Conservation (phyloP, 225 moss, liverwort and hornwort species). For the Anthoceros angustus region DNA sequence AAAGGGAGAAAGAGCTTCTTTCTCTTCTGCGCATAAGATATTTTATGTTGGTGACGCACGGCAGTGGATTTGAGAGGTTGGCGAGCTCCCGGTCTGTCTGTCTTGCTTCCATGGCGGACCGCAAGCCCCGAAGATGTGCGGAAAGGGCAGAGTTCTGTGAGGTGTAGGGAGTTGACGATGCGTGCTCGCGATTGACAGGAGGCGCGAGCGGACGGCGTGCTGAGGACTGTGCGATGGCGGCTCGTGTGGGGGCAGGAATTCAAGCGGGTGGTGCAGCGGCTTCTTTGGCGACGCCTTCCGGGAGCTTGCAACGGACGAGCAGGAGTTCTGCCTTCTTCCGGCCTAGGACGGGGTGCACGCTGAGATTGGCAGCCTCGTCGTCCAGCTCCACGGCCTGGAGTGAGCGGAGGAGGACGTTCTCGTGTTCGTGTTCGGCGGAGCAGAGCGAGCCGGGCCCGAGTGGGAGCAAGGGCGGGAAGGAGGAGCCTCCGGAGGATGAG, state of each 20-base stretch:
- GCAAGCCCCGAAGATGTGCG: background rate
- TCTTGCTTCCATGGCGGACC: background rate
- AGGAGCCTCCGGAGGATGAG: constrained; percentile 18
- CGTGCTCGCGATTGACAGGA: background rate
- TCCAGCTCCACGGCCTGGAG: background rate
- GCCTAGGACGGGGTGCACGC: background rate
- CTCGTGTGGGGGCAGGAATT: background rate
- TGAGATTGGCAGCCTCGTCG: background rate
- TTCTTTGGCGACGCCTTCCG: background rate
- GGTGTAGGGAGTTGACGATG: background rate
- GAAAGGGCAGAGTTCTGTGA: background rate
- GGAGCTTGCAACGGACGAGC: background rate
- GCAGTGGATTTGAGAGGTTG: background rate
- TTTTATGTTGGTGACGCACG: no score
- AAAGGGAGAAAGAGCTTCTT: no score
- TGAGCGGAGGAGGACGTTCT: background rate
- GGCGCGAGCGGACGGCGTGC: background rate
- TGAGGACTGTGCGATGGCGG: background rate
- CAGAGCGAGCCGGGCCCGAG: constrained; percentile 16
- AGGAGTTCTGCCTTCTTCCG: background rate
- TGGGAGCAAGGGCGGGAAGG: constrained; percentile 8
- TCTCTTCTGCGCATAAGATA: no score
- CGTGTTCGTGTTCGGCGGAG: background rate
- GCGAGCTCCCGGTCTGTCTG: background rate
- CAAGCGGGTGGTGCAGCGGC: background rate